Percentiles rank a stretch among this genome's conserved stretches.
phyloP scores from a whole-genome alignment of 2,329 filamentous ascomycete genomes.

The Aspergillus pseudoterreus region DNA sequence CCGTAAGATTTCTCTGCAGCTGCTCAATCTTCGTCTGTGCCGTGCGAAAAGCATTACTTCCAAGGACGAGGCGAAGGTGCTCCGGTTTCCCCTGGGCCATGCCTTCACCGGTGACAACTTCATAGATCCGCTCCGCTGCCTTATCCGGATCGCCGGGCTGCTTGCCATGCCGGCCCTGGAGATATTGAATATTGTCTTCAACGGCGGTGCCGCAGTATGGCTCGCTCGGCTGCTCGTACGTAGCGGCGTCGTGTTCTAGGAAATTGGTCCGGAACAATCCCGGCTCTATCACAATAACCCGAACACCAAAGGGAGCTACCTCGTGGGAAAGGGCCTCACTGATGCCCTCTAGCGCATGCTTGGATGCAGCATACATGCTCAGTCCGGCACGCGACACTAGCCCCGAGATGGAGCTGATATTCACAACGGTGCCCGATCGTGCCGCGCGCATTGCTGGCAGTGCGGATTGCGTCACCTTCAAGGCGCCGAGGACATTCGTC shows the following conservation, averaged over 20 bases:
- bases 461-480: constrained; percentile 36
- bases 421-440: constrained; percentile 38
- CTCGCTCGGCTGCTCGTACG: constrained; percentile 29
- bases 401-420: constrained; percentile 48
- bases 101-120: constrained; percentile 32
- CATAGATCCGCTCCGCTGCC: constrained; percentile 35
- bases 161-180: constrained; percentile 5
- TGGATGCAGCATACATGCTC: constrained; percentile 39
- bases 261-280: constrained; percentile 45
- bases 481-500: constrained; percentile 43
- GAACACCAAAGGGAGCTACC: constrained; percentile 33
- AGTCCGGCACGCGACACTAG: constrained; percentile 36
- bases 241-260: constrained; percentile 23
- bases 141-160: constrained; percentile 20
- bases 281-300: constrained; percentile 42
- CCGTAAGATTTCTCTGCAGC: not conserved
- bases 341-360: constrained; percentile 41
- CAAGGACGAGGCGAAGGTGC: not conserved
- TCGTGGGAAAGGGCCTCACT: constrained; percentile 38
- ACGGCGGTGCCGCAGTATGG: constrained; percentile 22
- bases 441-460: constrained; percentile 38
- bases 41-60: not conserved
- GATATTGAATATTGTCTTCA: constrained; percentile 23
- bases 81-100: constrained; percentile 26
- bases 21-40: not conserved